Evolutionary conservation across 306 rosid genomes (phyloP).

Genomic region (Hylodesmum podocarpum): DNA sequence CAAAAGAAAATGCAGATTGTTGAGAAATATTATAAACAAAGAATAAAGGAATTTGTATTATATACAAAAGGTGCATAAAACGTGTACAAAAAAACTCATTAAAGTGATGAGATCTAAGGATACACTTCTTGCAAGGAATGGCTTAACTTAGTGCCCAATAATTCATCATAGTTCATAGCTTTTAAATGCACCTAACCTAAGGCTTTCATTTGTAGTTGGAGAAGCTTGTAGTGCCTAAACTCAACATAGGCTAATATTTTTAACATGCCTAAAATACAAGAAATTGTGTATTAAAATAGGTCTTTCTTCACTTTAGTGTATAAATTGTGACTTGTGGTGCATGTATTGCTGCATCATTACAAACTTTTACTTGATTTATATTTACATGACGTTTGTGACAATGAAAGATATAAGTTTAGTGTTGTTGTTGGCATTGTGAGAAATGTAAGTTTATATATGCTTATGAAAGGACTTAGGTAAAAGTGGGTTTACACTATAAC

Average conservation of each 20-base stretch:
- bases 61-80: conserved; percentile 18
- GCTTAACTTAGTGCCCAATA: conserved; percentile 24
- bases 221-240: background rate
- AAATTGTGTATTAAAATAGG: background rate
- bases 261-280: background rate
- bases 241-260: background rate
- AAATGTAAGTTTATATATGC: background rate
- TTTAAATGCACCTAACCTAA: conserved; percentile 22
- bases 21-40: background rate
- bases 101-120: conserved; percentile 24
- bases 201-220: background rate
- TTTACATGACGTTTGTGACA: background rate
- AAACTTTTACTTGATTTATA: background rate
- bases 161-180: conserved; percentile 35
- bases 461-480: too few species aligned
- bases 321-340: conserved; percentile 7
- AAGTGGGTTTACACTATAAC: too few species aligned
- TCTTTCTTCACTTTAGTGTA: background rate
- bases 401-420: background rate
- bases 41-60: background rate
- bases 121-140: conserved; percentile 41
- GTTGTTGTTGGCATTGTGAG: background rate
- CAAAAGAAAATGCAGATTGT: background rate
- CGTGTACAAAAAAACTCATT: conserved; percentile 3
- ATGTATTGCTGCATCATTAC: background rate